Evolutionary conservation across 75 land plant genomes (phyloP).

Genomic region (Cryptomeria japonica): DNA sequence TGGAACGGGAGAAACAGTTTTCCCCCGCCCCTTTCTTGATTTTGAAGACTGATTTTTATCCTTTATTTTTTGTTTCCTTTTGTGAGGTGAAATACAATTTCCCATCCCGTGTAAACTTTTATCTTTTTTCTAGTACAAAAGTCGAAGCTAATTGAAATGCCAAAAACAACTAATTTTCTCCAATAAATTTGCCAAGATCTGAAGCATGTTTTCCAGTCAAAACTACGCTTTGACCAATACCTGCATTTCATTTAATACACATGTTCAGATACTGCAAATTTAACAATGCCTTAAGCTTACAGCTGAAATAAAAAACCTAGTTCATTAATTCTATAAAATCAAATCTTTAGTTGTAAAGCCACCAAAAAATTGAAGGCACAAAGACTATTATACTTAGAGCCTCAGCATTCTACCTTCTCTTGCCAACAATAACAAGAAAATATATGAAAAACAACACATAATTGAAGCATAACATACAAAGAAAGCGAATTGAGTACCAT

Average conservation of each 20-base stretch:
- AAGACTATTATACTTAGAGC: not conserved
- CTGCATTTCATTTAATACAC: not conserved
- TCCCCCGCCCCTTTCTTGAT: not conserved
- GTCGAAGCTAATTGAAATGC: not conserved
- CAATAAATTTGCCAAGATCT: not conserved
- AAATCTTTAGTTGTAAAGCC: not conserved
- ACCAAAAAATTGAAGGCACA: not conserved
- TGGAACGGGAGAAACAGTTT: conserved; percentile 4
- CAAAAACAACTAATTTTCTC: not conserved
- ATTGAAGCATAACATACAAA: not conserved
- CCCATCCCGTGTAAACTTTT: not conserved
- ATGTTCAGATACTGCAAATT: not conserved
- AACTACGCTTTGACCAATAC: not conserved
- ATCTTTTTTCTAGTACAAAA: not conserved
- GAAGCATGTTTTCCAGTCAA: not conserved
- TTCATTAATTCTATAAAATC: not conserved
- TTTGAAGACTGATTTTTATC: not conserved
- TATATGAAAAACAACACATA: not conserved
- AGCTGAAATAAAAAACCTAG: not conserved
- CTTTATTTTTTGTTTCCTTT: not conserved
- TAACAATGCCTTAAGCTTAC: not conserved
- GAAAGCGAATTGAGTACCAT: not conserved
- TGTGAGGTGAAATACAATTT: not conserved
- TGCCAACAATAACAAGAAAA: not conserved
- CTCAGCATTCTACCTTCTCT: not conserved